A percentile compares a stretch with the other conserved stretches of the same genome.
These are phyloP conservation scores for Prunus yedoensis DNA, from an alignment of 331 rosid species.

Conservation along the genomic window DNA sequence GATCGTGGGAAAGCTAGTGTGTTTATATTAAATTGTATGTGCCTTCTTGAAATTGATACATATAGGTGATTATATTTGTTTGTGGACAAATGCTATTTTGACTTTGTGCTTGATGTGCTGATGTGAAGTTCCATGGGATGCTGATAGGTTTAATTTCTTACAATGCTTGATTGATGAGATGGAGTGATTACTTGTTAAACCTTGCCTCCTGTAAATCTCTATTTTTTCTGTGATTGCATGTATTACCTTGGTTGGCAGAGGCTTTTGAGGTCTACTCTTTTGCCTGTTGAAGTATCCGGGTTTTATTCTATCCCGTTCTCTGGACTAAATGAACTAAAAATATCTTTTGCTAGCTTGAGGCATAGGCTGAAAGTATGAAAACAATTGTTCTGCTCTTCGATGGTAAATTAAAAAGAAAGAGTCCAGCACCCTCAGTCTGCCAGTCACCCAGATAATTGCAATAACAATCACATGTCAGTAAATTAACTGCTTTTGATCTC, in stretches of 20 bases:
- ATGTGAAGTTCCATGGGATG: not conserved
- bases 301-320: not conserved
- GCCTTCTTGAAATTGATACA: constrained; percentile 6
- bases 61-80: no score
- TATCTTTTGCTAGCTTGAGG: not conserved
- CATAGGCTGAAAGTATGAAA: not conserved
- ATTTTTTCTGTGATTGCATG: no score
- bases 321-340: not conserved
- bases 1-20: not conserved
- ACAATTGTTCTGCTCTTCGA: not conserved
- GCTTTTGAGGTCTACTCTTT: no score
- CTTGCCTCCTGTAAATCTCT: no score
- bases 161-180: not conserved
- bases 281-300: not conserved
- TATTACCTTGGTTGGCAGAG: no score
- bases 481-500: not conserved
- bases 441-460: not conserved
- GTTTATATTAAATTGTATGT: not conserved
- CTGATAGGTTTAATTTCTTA: not conserved
- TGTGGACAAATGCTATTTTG: not conserved
- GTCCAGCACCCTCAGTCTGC: not conserved
- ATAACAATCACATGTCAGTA: not conserved
- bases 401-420: not conserved
- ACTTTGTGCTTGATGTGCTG: not conserved
- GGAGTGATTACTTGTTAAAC: no score